phyloP scores from a whole-genome alignment of 164 flowering plant species.

The Akebia trifoliata region DNA sequence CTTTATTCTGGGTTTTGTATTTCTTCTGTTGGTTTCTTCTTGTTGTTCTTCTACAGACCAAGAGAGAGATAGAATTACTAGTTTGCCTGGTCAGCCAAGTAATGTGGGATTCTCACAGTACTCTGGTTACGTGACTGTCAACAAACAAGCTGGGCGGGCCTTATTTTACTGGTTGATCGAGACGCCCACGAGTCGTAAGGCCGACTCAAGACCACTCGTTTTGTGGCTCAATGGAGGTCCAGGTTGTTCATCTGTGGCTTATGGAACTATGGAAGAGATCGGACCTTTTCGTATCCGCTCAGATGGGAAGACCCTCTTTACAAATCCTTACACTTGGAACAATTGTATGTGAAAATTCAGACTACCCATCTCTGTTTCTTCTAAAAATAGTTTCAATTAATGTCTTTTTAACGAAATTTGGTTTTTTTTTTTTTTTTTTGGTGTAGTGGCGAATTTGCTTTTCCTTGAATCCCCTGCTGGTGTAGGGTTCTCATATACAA shows the following conservation, averaged over 20 bases:
- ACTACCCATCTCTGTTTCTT: background rate
- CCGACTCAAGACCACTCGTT: constrained; percentile 68
- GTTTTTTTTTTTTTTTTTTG: constrained; percentile 8
- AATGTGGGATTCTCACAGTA: constrained; percentile 71
- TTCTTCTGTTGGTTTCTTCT: constrained; percentile 19
- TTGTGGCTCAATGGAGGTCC: constrained; percentile 99
- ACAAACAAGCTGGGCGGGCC: constrained; percentile 70
- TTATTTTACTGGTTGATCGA: constrained; percentile 91
- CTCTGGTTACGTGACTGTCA: constrained; percentile 86
- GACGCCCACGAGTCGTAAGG: constrained; percentile 46
- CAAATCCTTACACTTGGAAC: constrained; percentile 86
- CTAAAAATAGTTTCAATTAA: background rate
- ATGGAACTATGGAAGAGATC: constrained; percentile 88
- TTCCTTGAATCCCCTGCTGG: constrained; percentile 98
- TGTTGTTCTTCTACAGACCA: constrained; percentile 29
- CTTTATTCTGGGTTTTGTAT: constrained; percentile 14
- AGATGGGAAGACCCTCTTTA: constrained; percentile 70
- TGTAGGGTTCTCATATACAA: constrained; percentile 91
- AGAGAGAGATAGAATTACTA: constrained; percentile 53
- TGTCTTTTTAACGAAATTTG: constrained; percentile 1
- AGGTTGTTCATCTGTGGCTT: constrained; percentile 93
- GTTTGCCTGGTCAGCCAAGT: constrained; percentile 76
- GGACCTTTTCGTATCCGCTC: constrained; percentile 78
- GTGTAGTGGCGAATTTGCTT: constrained; percentile 92
- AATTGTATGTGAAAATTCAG: constrained; percentile 41